phyloP scores from a whole-genome alignment of 1,284 basidiomycete genomes.

The Apiotrichum porosum region DNA sequence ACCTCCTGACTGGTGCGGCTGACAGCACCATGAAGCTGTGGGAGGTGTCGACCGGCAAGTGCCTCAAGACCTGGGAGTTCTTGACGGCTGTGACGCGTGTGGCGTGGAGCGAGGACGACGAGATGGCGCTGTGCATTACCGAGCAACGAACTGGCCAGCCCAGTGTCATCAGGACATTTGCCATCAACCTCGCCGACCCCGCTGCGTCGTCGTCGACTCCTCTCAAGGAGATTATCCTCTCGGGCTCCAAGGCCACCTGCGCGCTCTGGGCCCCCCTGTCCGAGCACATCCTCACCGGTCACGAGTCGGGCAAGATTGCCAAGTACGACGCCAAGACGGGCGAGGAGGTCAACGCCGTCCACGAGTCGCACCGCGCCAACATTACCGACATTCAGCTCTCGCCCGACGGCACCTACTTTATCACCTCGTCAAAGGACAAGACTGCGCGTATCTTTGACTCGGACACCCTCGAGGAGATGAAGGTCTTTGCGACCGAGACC shows the following conservation, averaged over 20 bases:
- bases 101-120: slow-evolving; percentile 70
- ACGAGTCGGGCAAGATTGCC: slow-evolving; percentile 92
- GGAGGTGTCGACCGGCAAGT: slow-evolving; percentile 85
- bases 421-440: slow-evolving; percentile 97
- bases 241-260: slow-evolving; percentile 90
- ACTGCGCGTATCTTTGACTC: slow-evolving; percentile 87
- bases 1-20: slow-evolving; percentile 75
- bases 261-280: slow-evolving; percentile 82
- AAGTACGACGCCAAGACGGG: slow-evolving; percentile 84
- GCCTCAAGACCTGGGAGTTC: slow-evolving; percentile 92
- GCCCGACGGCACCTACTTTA: slow-evolving; percentile 86
- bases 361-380: slow-evolving; percentile 71
- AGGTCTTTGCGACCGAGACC: slow-evolving; percentile 89
- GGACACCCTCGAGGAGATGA: slow-evolving; percentile 81
- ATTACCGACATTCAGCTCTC: slow-evolving; percentile 92
- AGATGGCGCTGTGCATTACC: slow-evolving; percentile 83
- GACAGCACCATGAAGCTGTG: slow-evolving; percentile 93
- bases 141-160: slow-evolving; percentile 94
- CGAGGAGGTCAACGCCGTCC: slow-evolving; percentile 66
- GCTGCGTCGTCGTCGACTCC: slow-evolving; percentile 59
- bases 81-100: slow-evolving; percentile 96
- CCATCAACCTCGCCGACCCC: slow-evolving; percentile 76
- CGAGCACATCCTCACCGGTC: slow-evolving; percentile 81
- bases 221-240: slow-evolving; percentile 72
- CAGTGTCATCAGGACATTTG: slow-evolving; percentile 63